Conservation (phyloP, 768 basidiomycete species). For the Leccinum pellstonianum region DNA sequence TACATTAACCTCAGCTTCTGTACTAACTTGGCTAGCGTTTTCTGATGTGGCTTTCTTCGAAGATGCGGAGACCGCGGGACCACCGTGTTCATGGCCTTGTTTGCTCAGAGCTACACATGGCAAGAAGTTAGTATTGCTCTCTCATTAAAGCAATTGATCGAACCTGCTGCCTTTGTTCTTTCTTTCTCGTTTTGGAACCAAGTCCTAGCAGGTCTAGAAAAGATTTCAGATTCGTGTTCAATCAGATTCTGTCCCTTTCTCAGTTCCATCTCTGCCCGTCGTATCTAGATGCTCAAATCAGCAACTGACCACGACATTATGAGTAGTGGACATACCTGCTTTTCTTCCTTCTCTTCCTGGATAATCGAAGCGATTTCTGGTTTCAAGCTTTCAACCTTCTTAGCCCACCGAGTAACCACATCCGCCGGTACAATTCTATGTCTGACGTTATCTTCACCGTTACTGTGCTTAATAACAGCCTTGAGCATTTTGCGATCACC, state of each 20-base stretch:
- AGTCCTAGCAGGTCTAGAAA: constrained; percentile 89
- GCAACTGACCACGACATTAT: constrained; percentile 1
- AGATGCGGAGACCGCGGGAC: constrained; percentile 34
- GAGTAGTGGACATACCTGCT: constrained; percentile 55
- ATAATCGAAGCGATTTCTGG: constrained; percentile 77
- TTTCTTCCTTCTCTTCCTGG: constrained; percentile 94
- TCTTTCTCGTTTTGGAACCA: constrained; percentile 96
- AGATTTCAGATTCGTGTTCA: constrained; percentile 90
- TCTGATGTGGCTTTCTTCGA: constrained; percentile 36
- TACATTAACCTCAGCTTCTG: background rate
- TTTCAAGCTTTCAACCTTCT: constrained; percentile 68
- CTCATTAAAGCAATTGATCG: background rate
- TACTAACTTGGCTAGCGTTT: constrained; percentile 42
- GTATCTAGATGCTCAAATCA: constrained; percentile 49
- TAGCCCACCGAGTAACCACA: constrained; percentile 64
- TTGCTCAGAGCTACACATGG: constrained; percentile 65
- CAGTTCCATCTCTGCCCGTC: constrained; percentile 93
- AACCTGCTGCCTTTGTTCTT: constrained; percentile 79
- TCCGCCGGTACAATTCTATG: constrained; percentile 87
- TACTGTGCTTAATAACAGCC: constrained; percentile 87
- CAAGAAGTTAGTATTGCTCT: constrained; percentile 8
- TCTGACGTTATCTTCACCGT: constrained; percentile 74
- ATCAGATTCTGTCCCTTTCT: constrained; percentile 95
- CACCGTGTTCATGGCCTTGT: constrained; percentile 63
- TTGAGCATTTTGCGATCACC: constrained; percentile 95